Conservation (phyloP, 164 flowering plant species). For the Platanus orientalis region DNA sequence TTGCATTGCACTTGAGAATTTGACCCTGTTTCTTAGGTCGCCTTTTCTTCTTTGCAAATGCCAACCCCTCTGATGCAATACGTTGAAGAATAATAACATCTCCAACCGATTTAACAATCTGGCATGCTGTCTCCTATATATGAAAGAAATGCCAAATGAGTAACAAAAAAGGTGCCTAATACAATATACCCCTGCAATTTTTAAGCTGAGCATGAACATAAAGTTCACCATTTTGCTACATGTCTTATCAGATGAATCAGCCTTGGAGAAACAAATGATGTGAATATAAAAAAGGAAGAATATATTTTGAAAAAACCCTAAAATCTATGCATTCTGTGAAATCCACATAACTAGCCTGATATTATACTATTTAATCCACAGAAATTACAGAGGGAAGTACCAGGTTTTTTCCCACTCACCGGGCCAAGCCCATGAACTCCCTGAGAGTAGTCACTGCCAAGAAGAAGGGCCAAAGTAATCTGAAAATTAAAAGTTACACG, state of each 20-base stretch:
- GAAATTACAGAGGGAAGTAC: neutral
- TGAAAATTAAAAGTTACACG: slow-evolving; percentile 22
- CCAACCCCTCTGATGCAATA: slow-evolving; percentile 61
- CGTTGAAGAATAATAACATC: slow-evolving; percentile 53
- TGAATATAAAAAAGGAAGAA: neutral
- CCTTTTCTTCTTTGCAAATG: slow-evolving; percentile 47
- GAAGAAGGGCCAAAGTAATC: slow-evolving; percentile 83
- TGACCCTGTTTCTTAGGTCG: slow-evolving; percentile 40
- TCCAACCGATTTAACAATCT: slow-evolving; percentile 61
- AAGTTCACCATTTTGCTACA: slow-evolving; percentile 3
- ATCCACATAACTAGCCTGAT: neutral
- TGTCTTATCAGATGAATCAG: neutral
- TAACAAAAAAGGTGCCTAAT: neutral
- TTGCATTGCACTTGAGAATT: slow-evolving; percentile 15
- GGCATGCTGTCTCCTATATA: slow-evolving; percentile 77
- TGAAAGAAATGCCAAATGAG: slow-evolving; percentile 1
- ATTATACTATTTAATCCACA: neutral
- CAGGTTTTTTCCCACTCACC: slow-evolving; percentile 36
- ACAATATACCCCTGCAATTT: neutral
- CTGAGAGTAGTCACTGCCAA: slow-evolving; percentile 84
- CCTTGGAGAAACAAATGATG: neutral
- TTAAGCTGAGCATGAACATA: slow-evolving; percentile 3
- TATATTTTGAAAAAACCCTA: no score
- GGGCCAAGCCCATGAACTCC: slow-evolving; percentile 83
- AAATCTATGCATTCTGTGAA: neutral